A percentile compares a stretch with the other conserved stretches of the same genome.
Evolutionary conservation across 2,329 filamentous ascomycete species (phyloP).

Genomic region (Corinectria fuckeliana): DNA sequence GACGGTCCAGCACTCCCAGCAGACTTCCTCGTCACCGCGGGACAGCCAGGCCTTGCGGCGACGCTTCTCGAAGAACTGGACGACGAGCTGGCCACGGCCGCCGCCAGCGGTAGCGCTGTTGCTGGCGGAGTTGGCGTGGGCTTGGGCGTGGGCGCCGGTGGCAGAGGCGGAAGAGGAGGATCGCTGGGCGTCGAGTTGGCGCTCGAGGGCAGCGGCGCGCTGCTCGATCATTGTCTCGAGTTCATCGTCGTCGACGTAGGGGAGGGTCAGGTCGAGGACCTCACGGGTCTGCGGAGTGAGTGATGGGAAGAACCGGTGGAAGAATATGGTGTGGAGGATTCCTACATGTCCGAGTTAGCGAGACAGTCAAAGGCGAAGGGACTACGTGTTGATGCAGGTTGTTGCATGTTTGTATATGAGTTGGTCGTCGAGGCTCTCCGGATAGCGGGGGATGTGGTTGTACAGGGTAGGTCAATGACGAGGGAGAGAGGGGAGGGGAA

Average conservation of each 20-base stretch:
- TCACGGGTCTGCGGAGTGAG: conserved; percentile 84
- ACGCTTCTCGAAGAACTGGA: conserved; percentile 95
- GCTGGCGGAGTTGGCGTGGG: conserved; percentile 22
- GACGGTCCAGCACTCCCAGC: conserved; percentile 96
- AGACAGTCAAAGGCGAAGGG: not conserved
- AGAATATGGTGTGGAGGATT: conserved; percentile 96
- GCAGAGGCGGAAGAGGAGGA: conserved; percentile 42
- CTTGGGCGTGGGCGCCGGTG: too few species aligned
- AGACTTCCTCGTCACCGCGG: conserved; percentile 86
- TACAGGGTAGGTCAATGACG: conserved; percentile 30
- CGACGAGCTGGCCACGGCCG: conserved; percentile 77
- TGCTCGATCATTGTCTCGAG: conserved; percentile 94
- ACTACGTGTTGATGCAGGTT: too few species aligned
- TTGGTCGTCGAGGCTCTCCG: conserved; percentile 12
- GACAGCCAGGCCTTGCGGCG: conserved; percentile 82
- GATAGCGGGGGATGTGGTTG: conserved; percentile 21
- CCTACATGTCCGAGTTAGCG: conserved; percentile 55
- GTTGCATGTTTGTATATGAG: not conserved
- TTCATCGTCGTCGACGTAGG: conserved; percentile 87
- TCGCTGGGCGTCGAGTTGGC: conserved; percentile 72
- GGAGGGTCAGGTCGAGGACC: conserved; percentile 87
- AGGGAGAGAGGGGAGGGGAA: conserved; percentile 19
- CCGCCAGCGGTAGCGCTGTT: conserved; percentile 56
- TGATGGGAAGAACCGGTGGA: conserved; percentile 95
- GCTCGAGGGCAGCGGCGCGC: conserved; percentile 78